Conservation (phyloP, 805 yeast species). For the Kockiozyma suomiensis region DNA sequence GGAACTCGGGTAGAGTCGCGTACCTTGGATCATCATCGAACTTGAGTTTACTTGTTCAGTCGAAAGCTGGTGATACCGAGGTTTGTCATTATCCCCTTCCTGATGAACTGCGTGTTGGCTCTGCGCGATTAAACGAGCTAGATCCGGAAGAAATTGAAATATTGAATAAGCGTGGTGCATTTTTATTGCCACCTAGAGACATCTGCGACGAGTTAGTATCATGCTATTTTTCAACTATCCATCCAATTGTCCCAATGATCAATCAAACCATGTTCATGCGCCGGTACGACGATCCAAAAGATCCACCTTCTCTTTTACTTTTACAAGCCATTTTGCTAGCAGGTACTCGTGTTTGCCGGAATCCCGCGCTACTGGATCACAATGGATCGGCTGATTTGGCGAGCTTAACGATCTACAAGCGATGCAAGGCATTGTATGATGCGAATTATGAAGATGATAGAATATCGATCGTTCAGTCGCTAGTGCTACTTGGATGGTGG, state of each 20-base stretch:
- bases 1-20: constrained; percentile 43
- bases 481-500: constrained; percentile 63
- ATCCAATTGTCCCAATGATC: constrained; percentile 70
- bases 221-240: constrained; percentile 63
- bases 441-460: constrained; percentile 69
- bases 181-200: constrained; percentile 62
- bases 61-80: constrained; percentile 50
- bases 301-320: constrained; percentile 64
- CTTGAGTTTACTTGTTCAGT: constrained; percentile 51
- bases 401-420: constrained; percentile 60
- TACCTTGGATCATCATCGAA: constrained; percentile 60
- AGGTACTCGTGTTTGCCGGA: constrained; percentile 63
- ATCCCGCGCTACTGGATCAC: constrained; percentile 55
- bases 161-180: constrained; percentile 55
- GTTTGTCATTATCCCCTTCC: constrained; percentile 45
- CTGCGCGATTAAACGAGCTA: constrained; percentile 40
- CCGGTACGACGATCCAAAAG: constrained; percentile 55
- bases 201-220: constrained; percentile 63
- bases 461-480: constrained; percentile 60
- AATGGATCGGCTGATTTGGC: constrained; percentile 54
- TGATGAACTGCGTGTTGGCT: constrained; percentile 36
- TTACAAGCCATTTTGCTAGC: constrained; percentile 71
- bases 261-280: constrained; percentile 64
- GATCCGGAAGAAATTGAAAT: constrained; percentile 68
- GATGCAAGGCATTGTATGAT: constrained; percentile 77